Evolutionary conservation across 257 asterid species (phyloP).

Genomic region (Galeopsis tetrahit): DNA sequence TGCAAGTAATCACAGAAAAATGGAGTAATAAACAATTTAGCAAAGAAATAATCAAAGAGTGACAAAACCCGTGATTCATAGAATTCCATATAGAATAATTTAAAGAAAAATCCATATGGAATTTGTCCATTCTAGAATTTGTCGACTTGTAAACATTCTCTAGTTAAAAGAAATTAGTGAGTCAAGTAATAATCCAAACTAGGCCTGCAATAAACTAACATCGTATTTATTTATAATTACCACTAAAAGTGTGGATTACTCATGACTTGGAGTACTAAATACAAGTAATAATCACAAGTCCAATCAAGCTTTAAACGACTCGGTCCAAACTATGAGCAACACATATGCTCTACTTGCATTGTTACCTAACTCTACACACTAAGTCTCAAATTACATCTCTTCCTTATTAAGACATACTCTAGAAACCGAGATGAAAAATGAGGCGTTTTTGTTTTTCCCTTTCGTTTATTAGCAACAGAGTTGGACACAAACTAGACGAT

Average conservation of each 20-base stretch:
- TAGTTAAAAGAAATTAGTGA: not conserved
- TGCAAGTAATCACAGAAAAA: too few relatives aligned
- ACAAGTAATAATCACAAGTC: not conserved
- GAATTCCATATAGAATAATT: not conserved
- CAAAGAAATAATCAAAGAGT: too few relatives aligned
- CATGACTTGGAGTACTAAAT: not conserved
- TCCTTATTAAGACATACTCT: not conserved
- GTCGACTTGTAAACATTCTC: not conserved
- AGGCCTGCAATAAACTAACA: constrained; percentile 20
- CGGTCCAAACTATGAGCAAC: not conserved
- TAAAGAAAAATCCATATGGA: not conserved
- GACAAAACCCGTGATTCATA: not conserved
- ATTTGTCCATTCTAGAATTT: not conserved
- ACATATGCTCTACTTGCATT: not conserved
- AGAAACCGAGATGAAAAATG: not conserved
- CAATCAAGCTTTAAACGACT: not conserved
- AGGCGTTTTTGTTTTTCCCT: not conserved
- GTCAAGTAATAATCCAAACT: constrained; percentile 1
- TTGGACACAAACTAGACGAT: not conserved
- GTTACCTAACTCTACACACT: constrained; percentile 4
- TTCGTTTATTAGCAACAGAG: not conserved
- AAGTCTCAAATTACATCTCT: not conserved
- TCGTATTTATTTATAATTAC: not conserved
- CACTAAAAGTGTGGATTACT: not conserved
- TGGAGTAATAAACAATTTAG: too few relatives aligned